Evolutionary conservation across 495 filamentous ascomycete genomes (phyloP).

Genomic region (Apiosordaria backusii): DNA sequence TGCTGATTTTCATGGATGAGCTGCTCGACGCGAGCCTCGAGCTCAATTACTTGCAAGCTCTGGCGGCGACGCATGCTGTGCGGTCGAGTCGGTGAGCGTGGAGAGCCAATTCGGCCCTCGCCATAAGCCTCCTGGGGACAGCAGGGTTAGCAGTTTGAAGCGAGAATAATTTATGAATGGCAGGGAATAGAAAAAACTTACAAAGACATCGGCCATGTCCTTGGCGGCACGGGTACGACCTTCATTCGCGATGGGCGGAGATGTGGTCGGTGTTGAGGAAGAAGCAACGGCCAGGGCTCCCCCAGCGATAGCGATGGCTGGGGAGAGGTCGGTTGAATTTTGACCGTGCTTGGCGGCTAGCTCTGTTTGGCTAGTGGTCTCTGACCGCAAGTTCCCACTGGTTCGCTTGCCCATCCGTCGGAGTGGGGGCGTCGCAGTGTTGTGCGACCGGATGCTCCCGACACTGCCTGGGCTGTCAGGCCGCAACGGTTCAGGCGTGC

Average conservation of each 20-base stretch:
- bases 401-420: constrained; percentile 65
- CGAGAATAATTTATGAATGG: constrained; percentile 13
- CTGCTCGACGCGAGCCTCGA: constrained; percentile 71
- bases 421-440: constrained; percentile 58
- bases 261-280: constrained; percentile 35
- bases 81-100: constrained; percentile 89
- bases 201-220: constrained; percentile 91
- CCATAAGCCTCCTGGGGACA: constrained; percentile 80
- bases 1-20: constrained; percentile 75
- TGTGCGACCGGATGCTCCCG: constrained; percentile 40
- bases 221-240: constrained; percentile 69
- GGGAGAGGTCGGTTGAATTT: neutral
- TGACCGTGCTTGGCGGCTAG: constrained; percentile 25
- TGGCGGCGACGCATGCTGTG: constrained; percentile 93
- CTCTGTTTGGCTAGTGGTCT: constrained; percentile 58
- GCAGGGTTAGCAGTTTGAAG: constrained; percentile 10
- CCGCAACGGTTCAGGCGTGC: constrained; percentile 58
- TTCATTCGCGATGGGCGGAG: constrained; percentile 73
- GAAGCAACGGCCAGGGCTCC: constrained; percentile 26
- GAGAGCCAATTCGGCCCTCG: constrained; percentile 80
- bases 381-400: constrained; percentile 75
- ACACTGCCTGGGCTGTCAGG: constrained; percentile 54
- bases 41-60: constrained; percentile 92
- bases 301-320: constrained; percentile 23
- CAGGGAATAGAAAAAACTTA: constrained; percentile 52